Conservation (phyloP, 2,329 filamentous ascomycete genomes). For the Stachybotrys echinatus region DNA sequence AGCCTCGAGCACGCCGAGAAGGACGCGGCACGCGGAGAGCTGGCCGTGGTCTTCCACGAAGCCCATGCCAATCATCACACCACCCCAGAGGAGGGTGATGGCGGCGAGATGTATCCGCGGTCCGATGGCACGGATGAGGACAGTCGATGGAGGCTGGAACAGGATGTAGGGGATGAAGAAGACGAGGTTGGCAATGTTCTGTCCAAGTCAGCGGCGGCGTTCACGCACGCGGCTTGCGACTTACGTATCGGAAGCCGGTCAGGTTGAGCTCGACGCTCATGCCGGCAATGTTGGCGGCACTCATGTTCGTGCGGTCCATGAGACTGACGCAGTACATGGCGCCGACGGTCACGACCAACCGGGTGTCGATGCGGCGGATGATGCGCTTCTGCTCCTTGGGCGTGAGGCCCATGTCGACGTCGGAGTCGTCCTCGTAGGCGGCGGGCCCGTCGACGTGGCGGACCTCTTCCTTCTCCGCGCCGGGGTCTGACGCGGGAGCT, state of each 20-base stretch:
- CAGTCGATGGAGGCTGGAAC: constrained; percentile 66
- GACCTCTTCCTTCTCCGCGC: constrained; percentile 18
- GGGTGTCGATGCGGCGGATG: constrained; percentile 62
- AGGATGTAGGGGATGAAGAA: constrained; percentile 72
- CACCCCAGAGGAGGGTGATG: constrained; percentile 56
- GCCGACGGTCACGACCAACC: constrained; percentile 57
- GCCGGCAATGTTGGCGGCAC: constrained; percentile 67
- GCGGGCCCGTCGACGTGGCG: constrained; percentile 15
- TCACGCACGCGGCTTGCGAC: neutral
- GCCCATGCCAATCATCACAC: constrained; percentile 60
- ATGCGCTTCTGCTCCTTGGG: constrained; percentile 61
- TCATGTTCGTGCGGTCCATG: constrained; percentile 76
- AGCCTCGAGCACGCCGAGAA: constrained; percentile 63
- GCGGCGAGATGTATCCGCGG: constrained; percentile 49
- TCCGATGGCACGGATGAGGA: constrained; percentile 63
- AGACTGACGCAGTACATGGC: constrained; percentile 69
- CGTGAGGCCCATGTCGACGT: constrained; percentile 42
- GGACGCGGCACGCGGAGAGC: constrained; percentile 48
- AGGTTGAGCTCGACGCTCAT: constrained; percentile 44
- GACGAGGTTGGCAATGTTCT: constrained; percentile 63
- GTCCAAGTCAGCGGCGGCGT: neutral
- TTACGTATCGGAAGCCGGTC: neutral
- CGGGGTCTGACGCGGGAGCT: constrained; percentile 7
- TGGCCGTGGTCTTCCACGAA: constrained; percentile 49
- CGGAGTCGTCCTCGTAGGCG: constrained; percentile 15